Evolutionary conservation across 1,284 basidiomycete genomes (phyloP).

Genomic region (Puccinia polysora): DNA sequence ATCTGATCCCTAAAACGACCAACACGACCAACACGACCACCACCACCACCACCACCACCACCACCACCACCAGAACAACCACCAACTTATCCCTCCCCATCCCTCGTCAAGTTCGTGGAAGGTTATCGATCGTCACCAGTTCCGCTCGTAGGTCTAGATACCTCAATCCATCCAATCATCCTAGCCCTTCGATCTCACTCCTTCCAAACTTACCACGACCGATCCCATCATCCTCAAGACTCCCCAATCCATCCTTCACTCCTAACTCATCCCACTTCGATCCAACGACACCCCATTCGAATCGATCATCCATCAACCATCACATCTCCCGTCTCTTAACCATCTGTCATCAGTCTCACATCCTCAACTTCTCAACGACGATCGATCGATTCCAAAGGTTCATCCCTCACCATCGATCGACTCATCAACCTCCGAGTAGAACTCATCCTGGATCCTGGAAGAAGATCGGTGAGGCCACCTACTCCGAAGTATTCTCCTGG

Average conservation of each 20-base stretch:
- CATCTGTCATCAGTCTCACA: conserved; percentile 24
- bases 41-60: background rate
- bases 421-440: conserved; percentile 2
- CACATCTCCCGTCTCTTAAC: conserved; percentile 21
- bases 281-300: conserved; percentile 4
- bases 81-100: background rate
- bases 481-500: conserved; percentile 38
- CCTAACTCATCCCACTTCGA: conserved; percentile 5
- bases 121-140: conserved; percentile 31
- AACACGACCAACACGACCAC: background rate
- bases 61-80: background rate
- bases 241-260: conserved; percentile 5
- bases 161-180: background rate
- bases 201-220: background rate
- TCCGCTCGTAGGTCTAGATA: conserved; percentile 25
- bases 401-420: background rate
- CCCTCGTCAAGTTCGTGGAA: conserved; percentile 23
- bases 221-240: background rate
- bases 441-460: conserved; percentile 21
- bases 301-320: conserved; percentile 5
- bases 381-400: background rate
- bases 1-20: background rate
- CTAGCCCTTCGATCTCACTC: background rate
- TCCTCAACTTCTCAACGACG: conserved; percentile 22
- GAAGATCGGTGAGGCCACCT: conserved; percentile 40